Evolutionary conservation across 106 monocot species (phyloP), one percentile per base, ranked within the genome.

Genomic region (Dendrobium nobile): DNA sequence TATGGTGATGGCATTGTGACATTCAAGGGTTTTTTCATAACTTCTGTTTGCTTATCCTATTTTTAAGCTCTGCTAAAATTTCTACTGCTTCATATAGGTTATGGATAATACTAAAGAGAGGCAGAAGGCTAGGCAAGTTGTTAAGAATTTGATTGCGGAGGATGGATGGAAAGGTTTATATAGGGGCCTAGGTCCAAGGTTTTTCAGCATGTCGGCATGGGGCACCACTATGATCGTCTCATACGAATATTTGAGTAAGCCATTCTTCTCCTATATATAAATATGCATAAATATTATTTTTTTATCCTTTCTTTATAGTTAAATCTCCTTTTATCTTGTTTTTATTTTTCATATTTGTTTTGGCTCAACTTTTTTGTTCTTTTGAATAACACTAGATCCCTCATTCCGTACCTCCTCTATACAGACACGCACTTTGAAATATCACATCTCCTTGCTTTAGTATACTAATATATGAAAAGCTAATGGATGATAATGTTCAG

Each of bases 81-180:
- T 51, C 3, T 51, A 13, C 51, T 13, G 51, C 51, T 51, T 51
- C 15, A 51, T 82, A 70, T 28, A 91, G 92, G 92, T 92, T 77
- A 88, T 88, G 88, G 87, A 87, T 72, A 51, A 51, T 13, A 82
- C 77, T 79, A 76, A 81, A 65, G 79, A 88, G 47, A 90, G 79
- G 61, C 87, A 82, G 64, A 88, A 48, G 42, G 88, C 82, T 58
- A 87, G 82, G 15, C 84, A 90, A 79, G 88, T 92, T 55, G 81
- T 95, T 15, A 88, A 82, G 81, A 85, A 42, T 79, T 88, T 95
- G 88, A 88, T 90, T 82, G 77, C 85, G 24, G 92, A 95, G 84
- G 92, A 92, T 80, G 95, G 95, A 82, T 95, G 92, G 92, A 95
- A 90, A 84, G 95, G 95, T 10, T 86, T 95, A 7, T 95, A 95